phyloP scores from a whole-genome alignment of 225 moss, liverwort and hornwort genomes.

The Takakia lepidozioides region DNA sequence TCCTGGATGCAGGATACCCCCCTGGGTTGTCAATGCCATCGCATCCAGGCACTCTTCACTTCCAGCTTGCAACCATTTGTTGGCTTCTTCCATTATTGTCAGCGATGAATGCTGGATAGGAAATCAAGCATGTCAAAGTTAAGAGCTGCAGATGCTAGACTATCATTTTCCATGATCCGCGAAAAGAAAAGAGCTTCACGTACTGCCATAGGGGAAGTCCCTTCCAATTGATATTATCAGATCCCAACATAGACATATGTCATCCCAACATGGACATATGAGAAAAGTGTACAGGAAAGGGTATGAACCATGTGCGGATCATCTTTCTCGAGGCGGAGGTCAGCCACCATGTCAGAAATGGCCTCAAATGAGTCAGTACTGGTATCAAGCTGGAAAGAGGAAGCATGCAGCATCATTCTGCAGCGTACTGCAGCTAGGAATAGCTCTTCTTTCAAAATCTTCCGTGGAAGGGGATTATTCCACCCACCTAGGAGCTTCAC shows the following conservation, averaged over 20 bases:
- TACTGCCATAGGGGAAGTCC: too few relatives aligned
- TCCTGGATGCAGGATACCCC: slow-evolving; percentile 20
- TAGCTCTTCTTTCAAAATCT: slow-evolving; percentile 70
- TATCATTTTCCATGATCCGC: too few relatives aligned
- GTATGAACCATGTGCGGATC: slow-evolving; percentile 11
- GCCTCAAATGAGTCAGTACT: slow-evolving; percentile 63
- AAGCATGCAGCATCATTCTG: slow-evolving; percentile 41
- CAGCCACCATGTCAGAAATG: slow-evolving; percentile 60
- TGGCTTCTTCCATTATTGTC: slow-evolving; percentile 42
- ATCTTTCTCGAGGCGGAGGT: slow-evolving; percentile 56
- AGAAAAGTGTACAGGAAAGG: not conserved
- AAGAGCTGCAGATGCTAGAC: too few relatives aligned
- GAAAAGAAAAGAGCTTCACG: too few relatives aligned
- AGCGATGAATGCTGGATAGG: slow-evolving; percentile 29
- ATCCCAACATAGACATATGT: too few relatives aligned
- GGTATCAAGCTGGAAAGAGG: slow-evolving; percentile 57
- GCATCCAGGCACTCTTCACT: slow-evolving; percentile 48
- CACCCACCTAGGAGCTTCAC: slow-evolving; percentile 68
- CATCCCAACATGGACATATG: too few relatives aligned
- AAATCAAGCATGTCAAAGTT: too few relatives aligned
- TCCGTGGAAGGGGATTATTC: slow-evolving; percentile 84
- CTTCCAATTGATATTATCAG: too few relatives aligned
- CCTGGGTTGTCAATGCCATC: slow-evolving; percentile 21
- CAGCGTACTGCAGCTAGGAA: slow-evolving; percentile 71
- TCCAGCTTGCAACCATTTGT: slow-evolving; percentile 62